A percentile compares a stretch with the other conserved stretches of the same genome.
These are phyloP conservation scores for Colletotrichum cereale DNA, from an alignment of 2,329 filamentous ascomycete genomes.

Conservation along the genomic window DNA sequence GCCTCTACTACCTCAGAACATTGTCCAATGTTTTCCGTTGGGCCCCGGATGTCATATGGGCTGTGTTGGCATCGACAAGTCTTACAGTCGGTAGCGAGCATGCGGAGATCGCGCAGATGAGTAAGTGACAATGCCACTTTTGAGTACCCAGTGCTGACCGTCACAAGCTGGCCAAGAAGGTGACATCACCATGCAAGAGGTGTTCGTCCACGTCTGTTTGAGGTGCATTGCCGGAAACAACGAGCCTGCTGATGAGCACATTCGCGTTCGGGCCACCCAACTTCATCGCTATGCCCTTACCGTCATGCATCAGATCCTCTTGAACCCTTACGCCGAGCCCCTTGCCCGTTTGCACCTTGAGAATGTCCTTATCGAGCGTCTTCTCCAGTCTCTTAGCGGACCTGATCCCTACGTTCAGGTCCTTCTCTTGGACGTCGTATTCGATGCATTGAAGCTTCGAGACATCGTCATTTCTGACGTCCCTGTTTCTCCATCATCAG, in stretches of 20 bases:
- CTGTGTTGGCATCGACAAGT: constrained; percentile 73
- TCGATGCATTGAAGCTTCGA: constrained; percentile 77
- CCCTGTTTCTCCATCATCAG: constrained; percentile 59
- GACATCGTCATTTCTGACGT: constrained; percentile 56
- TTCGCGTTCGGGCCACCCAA: constrained; percentile 68
- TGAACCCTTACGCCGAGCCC: constrained; percentile 70
- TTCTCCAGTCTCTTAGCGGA: constrained; percentile 70
- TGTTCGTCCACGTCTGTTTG: constrained; percentile 76
- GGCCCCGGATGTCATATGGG: constrained; percentile 78
- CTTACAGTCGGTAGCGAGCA: constrained; percentile 62
- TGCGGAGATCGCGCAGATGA: constrained; percentile 58
- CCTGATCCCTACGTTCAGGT: constrained; percentile 80
- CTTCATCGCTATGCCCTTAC: constrained; percentile 79
- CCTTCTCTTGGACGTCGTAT: constrained; percentile 82
- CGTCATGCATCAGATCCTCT: constrained; percentile 77
- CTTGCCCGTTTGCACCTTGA: constrained; percentile 77
- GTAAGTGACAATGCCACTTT: constrained; percentile 57
- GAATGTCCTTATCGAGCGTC: constrained; percentile 74
- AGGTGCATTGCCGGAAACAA: constrained; percentile 66
- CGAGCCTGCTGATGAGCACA: constrained; percentile 50
- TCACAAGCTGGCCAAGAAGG: constrained; percentile 63
- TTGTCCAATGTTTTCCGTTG: constrained; percentile 79
- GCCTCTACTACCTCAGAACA: constrained; percentile 82
- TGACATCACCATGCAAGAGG: constrained; percentile 74
- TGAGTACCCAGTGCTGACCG: constrained; percentile 41